Evolutionary conservation across 1,139 yeast genomes (phyloP), one percentile per base, ranked within the genome.

Genomic region (Diutina scorzettiae): DNA sequence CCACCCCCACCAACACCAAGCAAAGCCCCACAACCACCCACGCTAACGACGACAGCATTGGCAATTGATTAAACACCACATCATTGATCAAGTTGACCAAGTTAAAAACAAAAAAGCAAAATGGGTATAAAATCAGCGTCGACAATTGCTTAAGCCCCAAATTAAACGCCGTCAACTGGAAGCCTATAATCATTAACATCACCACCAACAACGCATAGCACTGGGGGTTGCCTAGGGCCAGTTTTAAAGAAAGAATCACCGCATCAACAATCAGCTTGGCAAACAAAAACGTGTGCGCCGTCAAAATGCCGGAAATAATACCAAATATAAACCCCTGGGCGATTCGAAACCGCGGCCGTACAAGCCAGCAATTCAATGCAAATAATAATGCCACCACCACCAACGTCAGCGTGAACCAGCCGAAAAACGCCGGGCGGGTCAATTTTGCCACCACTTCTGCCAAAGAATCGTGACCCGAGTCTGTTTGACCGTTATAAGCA

Each of bases 261-360:
- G 82, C 75, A 52, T 85, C 95, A 14, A 86, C 82, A 0, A 85
- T 72, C 1, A 89, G 77, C 57, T 87, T 87, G 24, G 96, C 95
- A 62, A 85, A 73, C 43, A 87, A 66, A 44, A 87, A 71, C 0
- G 95, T 83, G 55, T 85, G 95, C 0, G 95, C 95, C 0, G 95
- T 82, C 42, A 86, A 64, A 0, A 81, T 74, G 1, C 96, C 96
- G 40, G 89, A 79, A 2, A 80, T 64, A 14, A 78, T 56, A 1
- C 95, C 95, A 54, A 69, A 82, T 25, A 73, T 59, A 9, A 75
- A 59, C 2, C 89, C 95, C 53, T 69, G 5, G 11, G 16, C 28
- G 7, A 34, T n/a, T 9, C 39, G 39, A 23, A 12, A 23, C 7
- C 39, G 39, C 5, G 4, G 4, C 4, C 17, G 19, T 3, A 23